Conservation (phyloP, 345 rosid genomes). For the Pistacia vera region DNA sequence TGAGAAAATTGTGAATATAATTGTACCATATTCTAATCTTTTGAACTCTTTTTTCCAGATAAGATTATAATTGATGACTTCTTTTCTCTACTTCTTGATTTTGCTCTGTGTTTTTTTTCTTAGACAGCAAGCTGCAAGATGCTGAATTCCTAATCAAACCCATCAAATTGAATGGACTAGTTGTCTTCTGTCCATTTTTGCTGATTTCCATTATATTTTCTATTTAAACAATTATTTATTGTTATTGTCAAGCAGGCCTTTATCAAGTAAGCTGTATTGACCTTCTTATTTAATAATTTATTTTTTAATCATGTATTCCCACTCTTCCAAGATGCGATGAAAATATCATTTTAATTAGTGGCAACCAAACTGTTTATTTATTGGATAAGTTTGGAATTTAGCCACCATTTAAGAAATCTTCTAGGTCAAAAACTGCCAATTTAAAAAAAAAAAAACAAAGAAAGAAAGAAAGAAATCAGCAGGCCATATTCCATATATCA, state of each 20-base stretch:
- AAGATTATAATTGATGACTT: background rate
- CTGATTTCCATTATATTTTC: background rate
- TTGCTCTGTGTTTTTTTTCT: background rate
- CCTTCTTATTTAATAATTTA: background rate
- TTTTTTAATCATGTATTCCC: background rate
- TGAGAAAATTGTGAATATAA: background rate
- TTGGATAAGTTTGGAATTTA: background rate
- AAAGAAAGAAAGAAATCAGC: background rate
- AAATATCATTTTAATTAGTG: too few species aligned
- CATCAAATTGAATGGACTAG: background rate
- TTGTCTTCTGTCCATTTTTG: background rate
- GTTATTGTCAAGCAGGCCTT: slow-evolving; percentile 7
- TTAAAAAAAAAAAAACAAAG: background rate
- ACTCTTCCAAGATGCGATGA: background rate
- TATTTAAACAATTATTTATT: background rate
- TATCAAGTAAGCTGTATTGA: slow-evolving; percentile 7
- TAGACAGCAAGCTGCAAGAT: background rate
- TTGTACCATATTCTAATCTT: background rate
- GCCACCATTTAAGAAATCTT: background rate
- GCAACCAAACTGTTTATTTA: background rate
- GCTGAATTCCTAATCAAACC: background rate
- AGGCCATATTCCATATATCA: slow-evolving; percentile 3
- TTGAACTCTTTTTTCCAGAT: background rate
- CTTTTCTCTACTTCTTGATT: too few species aligned
- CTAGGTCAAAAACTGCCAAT: slow-evolving; percentile 4